Evolutionary conservation across 305 asterid genomes (phyloP).

Genomic region (Solanum aculeatissimum): DNA sequence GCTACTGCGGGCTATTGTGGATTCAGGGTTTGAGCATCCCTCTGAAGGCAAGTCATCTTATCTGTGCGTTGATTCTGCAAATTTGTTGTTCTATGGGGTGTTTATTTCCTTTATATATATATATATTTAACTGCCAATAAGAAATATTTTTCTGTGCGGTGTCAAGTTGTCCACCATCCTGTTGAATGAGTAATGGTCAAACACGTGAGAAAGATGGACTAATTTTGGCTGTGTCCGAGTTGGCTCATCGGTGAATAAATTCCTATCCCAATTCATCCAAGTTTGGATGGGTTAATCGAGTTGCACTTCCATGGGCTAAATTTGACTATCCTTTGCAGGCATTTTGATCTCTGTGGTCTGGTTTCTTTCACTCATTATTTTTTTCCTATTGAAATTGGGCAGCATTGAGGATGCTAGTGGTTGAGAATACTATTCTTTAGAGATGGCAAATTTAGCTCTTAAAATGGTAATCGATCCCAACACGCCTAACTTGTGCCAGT

Average conservation of each 20-base stretch:
- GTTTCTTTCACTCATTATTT: background rate
- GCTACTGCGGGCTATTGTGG: constrained; percentile 86
- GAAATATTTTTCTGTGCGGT: background rate
- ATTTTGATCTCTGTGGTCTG: background rate
- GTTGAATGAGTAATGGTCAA: background rate
- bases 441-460: background rate
- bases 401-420: background rate
- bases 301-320: background rate
- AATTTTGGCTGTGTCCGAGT: background rate
- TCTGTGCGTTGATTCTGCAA: background rate
- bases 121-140: too few species aligned
- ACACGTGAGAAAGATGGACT: background rate
- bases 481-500: background rate
- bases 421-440: background rate
- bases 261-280: background rate
- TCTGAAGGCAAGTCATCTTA: constrained; percentile 62
- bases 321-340: background rate
- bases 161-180: background rate
- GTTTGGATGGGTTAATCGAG: background rate
- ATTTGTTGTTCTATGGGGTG: background rate
- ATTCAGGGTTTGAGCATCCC: constrained; percentile 96
- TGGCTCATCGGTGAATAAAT: background rate
- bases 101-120: background rate
- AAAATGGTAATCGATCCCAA: background rate
- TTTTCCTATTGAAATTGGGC: background rate